phyloP scores from a whole-genome alignment of 129 eudicot species.

The Centaurea solstitialis region DNA sequence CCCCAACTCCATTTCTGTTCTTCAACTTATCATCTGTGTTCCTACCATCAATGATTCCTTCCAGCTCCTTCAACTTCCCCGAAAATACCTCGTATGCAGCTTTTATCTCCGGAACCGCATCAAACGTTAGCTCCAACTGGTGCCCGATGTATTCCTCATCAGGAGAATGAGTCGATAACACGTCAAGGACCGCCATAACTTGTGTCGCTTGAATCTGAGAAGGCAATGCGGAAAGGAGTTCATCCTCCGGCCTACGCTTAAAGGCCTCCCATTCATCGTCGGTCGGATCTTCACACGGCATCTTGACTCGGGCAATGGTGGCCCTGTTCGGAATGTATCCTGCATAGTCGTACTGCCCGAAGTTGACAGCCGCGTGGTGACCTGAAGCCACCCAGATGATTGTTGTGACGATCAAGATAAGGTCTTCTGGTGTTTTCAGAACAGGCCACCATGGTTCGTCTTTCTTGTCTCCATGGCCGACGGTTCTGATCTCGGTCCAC shows the following conservation, averaged over 20 bases:
- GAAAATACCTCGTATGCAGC: constrained; percentile 56
- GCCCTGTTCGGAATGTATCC: constrained; percentile 87
- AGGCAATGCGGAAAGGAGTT: constrained; percentile 59
- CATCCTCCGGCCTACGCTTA: constrained; percentile 53
- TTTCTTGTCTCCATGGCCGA: constrained; percentile 82
- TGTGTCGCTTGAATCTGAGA: constrained; percentile 70
- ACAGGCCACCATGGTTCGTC: constrained; percentile 95
- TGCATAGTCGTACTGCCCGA: constrained; percentile 78
- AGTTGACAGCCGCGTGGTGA: constrained; percentile 92
- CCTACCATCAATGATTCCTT: constrained; percentile 57
- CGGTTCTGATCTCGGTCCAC: constrained; percentile 79
- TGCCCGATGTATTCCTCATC: constrained; percentile 89
- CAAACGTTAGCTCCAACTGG: constrained; percentile 45
- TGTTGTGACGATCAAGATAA: constrained; percentile 55
- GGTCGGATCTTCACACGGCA: constrained; percentile 79
- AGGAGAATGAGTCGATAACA: constrained; percentile 72
- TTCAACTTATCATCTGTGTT: constrained; percentile 45
- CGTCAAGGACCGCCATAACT: constrained; percentile 80
- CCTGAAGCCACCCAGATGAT: constrained; percentile 86
- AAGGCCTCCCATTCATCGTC: constrained; percentile 54
- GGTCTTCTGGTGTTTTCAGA: constrained; percentile 56
- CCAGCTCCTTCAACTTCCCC: constrained; percentile 63
- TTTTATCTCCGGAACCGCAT: constrained; percentile 47
- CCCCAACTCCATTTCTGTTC: constrained; percentile 83
- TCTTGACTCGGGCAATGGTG: constrained; percentile 61